These are phyloP conservation scores for Clathrospora elynae DNA, from an alignment of 2,329 filamentous ascomycete species.

Conservation along the genomic window DNA sequence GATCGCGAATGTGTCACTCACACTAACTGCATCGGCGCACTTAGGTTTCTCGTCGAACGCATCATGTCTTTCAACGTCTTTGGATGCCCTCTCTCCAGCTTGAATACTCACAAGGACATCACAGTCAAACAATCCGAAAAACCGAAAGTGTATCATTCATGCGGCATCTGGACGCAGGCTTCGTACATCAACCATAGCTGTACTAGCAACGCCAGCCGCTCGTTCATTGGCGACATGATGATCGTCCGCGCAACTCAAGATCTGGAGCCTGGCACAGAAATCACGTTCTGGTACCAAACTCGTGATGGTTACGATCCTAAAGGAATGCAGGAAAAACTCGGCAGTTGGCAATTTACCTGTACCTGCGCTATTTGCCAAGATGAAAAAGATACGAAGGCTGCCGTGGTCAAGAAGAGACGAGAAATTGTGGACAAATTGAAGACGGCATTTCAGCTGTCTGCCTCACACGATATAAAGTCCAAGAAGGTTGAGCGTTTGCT, in stretches of 20 bases:
- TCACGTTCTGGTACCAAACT: conserved; percentile 21
- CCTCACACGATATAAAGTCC: neutral
- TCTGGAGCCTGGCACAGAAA: conserved; percentile 20
- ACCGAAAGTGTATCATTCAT: conserved; percentile 9
- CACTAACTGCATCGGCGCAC: neutral
- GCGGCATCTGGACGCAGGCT: conserved; percentile 49
- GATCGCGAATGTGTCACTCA: neutral
- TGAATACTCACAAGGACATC: conserved; percentile 15
- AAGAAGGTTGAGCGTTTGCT: conserved; percentile 17
- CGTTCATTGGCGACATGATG: conserved; percentile 48
- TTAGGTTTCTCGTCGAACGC: conserved; percentile 53
- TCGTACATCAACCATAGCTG: conserved; percentile 55
- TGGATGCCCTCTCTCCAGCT: conserved; percentile 36
- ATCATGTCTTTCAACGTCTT: conserved; percentile 55
- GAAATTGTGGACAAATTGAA: conserved; percentile 8
- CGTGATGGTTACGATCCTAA: neutral
- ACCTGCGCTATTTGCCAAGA: conserved; percentile 24
- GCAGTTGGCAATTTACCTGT: conserved; percentile 26
- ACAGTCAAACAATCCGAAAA: conserved; percentile 7
- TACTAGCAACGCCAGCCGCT: conserved; percentile 43
- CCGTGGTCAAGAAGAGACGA: conserved; percentile 8
- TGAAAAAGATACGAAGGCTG: conserved; percentile 8
- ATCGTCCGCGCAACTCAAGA: conserved; percentile 50
- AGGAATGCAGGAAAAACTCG: conserved; percentile 6
- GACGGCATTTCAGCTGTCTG: neutral